These are phyloP conservation scores for Rasamsonia emersonii DNA, from an alignment of 2,329 filamentous ascomycete species.

Conservation along the genomic window DNA sequence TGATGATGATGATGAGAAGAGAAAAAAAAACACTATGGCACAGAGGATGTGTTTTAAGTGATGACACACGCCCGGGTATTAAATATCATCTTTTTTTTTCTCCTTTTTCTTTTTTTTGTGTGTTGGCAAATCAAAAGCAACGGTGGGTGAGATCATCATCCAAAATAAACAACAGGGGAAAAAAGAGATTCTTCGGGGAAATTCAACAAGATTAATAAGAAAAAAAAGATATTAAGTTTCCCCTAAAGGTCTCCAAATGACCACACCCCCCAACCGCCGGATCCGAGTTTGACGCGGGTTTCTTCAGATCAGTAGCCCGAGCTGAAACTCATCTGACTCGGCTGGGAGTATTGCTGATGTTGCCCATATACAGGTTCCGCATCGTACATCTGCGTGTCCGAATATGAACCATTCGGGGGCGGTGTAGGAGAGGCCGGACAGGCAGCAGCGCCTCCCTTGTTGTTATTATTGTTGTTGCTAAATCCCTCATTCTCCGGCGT, in stretches of 20 bases:
- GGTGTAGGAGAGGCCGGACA: constrained; percentile 32
- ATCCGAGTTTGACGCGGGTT: constrained; percentile 3
- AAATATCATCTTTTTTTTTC: background rate
- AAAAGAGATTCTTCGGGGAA: background rate
- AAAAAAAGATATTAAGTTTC: constrained; percentile 7
- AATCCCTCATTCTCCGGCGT: constrained; percentile 38
- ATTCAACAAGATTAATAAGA: background rate
- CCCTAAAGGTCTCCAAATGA: constrained; percentile 9
- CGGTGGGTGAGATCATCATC: background rate
- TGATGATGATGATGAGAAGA: constrained; percentile 5
- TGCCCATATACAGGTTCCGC: constrained; percentile 26
- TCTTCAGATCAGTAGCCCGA: constrained; percentile 21
- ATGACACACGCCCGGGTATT: constrained; percentile 5
- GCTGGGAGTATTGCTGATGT: constrained; percentile 24
- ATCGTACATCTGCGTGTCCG: constrained; percentile 26
- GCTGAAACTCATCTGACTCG: constrained; percentile 27
- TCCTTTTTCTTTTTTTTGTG: constrained; percentile 1
- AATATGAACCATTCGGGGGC: constrained; percentile 27
- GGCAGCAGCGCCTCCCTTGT: constrained; percentile 19
- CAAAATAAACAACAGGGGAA: background rate
- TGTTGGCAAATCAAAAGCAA: background rate
- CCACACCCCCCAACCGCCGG: constrained; percentile 5
- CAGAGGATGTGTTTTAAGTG: constrained; percentile 8
- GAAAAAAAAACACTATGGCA: constrained; percentile 12
- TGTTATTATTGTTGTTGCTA: constrained; percentile 25